Conservation (phyloP, 768 basidiomycete genomes). For the Boletus tylopilopsis region DNA sequence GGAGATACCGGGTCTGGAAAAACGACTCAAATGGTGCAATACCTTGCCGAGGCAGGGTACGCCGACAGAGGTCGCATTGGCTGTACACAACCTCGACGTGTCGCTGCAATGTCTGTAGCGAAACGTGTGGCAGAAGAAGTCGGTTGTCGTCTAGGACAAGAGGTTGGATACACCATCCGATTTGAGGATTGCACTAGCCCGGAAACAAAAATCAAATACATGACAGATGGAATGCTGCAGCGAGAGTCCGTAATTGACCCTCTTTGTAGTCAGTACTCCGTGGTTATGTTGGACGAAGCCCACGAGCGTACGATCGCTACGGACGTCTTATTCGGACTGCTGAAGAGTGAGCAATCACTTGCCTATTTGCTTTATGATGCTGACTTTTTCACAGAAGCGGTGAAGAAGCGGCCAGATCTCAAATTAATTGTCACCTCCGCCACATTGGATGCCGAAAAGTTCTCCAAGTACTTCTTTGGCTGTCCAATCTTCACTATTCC, state of each 20-base stretch:
- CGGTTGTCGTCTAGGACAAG: slow-evolving; percentile 93
- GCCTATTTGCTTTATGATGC: slow-evolving; percentile 9
- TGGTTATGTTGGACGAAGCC: slow-evolving; percentile 98
- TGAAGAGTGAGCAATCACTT: slow-evolving; percentile 52
- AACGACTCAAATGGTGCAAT: slow-evolving; percentile 99
- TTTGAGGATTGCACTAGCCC: slow-evolving; percentile 99
- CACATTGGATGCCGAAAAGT: slow-evolving; percentile 98
- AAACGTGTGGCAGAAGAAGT: slow-evolving; percentile 99
- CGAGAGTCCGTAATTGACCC: slow-evolving; percentile 97
- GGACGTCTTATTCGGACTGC: slow-evolving; percentile 92
- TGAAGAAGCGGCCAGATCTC: slow-evolving; percentile 91
- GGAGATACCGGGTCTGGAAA: slow-evolving; percentile 99
- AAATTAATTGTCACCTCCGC: slow-evolving; percentile 99
- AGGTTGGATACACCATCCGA: slow-evolving; percentile 98
- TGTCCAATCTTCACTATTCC: slow-evolving; percentile 99
- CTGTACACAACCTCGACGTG: slow-evolving; percentile 98
- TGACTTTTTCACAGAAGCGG: slow-evolving; percentile 62
- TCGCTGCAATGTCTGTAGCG: slow-evolving; percentile 98
- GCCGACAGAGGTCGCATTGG: slow-evolving; percentile 90
- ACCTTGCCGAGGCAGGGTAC: slow-evolving; percentile 91
- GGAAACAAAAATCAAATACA: slow-evolving; percentile 99
- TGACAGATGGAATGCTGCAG: slow-evolving; percentile 99
- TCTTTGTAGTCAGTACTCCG: slow-evolving; percentile 86
- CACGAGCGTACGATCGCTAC: slow-evolving; percentile 99
- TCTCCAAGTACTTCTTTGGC: slow-evolving; percentile 98